Percentiles rank a stretch among this genome's conserved stretches.
phyloP scores from a whole-genome alignment of 768 basidiomycete species.

The Lactifluus rugatus region DNA sequence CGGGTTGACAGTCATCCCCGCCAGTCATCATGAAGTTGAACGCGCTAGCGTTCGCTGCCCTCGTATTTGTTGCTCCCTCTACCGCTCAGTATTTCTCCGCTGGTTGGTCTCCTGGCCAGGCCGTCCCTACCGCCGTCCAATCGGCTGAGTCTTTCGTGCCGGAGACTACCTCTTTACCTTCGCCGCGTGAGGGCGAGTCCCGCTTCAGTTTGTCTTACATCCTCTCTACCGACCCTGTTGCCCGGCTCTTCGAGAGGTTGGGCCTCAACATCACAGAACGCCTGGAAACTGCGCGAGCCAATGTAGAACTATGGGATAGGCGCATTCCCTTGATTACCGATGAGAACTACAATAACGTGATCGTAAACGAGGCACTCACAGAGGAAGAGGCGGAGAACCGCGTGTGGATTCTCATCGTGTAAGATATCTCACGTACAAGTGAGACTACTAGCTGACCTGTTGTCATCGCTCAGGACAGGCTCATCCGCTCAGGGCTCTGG shows the following conservation, averaged over 20 bases:
- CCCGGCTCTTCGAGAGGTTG: slow-evolving; percentile 40
- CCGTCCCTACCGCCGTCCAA: slow-evolving; percentile 25
- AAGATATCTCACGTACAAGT: slow-evolving; percentile 21
- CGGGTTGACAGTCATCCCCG: neutral
- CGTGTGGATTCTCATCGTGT: slow-evolving; percentile 77
- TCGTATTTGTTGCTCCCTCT: slow-evolving; percentile 27
- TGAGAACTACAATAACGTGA: slow-evolving; percentile 61
- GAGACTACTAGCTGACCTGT: neutral
- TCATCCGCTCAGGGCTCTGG: slow-evolving; percentile 52
- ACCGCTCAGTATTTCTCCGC: slow-evolving; percentile 68
- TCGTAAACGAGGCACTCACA: slow-evolving; percentile 59
- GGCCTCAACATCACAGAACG: slow-evolving; percentile 68
- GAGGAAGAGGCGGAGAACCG: slow-evolving; percentile 53
- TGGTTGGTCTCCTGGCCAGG: slow-evolving; percentile 76
- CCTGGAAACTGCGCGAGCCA: slow-evolving; percentile 28
- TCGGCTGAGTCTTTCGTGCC: slow-evolving; percentile 20
- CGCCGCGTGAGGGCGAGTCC: neutral
- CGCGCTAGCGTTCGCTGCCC: slow-evolving; percentile 4
- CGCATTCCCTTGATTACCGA: slow-evolving; percentile 77
- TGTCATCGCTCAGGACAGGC: slow-evolving; percentile 36
- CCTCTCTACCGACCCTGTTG: slow-evolving; percentile 46
- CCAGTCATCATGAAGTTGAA: slow-evolving; percentile 8
- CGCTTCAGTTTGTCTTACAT: slow-evolving; percentile 25
- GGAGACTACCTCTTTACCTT: neutral
- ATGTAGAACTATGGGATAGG: slow-evolving; percentile 49